A percentile compares a stretch with the other conserved stretches of the same genome.
These are phyloP conservation scores for Penicillium brasilianum DNA, from an alignment of 2,329 filamentous ascomycete genomes.

Conservation along the genomic window DNA sequence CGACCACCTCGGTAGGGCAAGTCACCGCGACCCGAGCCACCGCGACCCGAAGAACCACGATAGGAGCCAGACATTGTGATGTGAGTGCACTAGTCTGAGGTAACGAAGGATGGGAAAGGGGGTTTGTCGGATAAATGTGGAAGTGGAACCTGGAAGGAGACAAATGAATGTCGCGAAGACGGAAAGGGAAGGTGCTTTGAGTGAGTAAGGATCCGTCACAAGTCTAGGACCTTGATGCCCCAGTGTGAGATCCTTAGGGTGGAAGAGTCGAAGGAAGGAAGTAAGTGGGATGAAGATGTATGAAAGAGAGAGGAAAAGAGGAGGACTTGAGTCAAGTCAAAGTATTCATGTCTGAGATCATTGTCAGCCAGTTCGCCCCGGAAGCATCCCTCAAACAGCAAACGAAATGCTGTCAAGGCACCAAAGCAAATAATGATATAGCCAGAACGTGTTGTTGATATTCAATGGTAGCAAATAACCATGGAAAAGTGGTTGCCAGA, in stretches of 20 bases:
- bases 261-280: background rate
- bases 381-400: background rate
- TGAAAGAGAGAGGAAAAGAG: background rate
- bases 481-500: background rate
- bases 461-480: background rate
- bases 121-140: background rate
- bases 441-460: background rate
- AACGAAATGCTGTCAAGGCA: background rate
- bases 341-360: background rate
- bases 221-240: background rate
- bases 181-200: background rate
- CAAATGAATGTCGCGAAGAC: background rate
- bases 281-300: background rate
- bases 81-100: background rate
- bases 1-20: constrained; percentile 9
- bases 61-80: constrained; percentile 3
- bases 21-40: background rate
- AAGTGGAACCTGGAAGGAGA: background rate
- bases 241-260: background rate
- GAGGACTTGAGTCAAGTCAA: background rate
- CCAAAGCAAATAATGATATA: background rate
- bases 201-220: background rate
- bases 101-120: background rate
- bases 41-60: background rate
- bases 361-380: background rate